A percentile compares a stretch with the other conserved stretches of the same genome.
phyloP scores from a whole-genome alignment of 768 basidiomycete species.

The Filobasidium wieringae region DNA sequence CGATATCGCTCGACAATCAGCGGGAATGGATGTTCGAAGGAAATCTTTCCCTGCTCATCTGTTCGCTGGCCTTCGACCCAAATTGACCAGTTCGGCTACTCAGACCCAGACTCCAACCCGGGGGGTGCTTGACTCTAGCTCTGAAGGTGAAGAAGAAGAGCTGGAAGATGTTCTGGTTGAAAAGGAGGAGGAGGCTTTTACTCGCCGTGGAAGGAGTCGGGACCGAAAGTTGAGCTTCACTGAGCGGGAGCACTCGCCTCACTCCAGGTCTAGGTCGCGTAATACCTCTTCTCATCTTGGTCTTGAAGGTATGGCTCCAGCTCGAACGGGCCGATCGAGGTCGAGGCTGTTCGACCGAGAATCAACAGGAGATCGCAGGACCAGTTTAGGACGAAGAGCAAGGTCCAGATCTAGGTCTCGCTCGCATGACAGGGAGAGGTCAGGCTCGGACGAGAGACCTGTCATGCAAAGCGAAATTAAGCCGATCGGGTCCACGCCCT shows the following conservation, averaged over 20 bases:
- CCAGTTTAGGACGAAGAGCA: not conserved
- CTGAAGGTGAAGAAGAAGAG: conserved; percentile 6
- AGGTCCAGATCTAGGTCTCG: not conserved
- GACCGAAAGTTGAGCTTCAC: conserved; percentile 1
- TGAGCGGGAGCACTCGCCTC: not conserved
- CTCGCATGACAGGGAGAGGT: not conserved
- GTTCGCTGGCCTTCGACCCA: conserved; percentile 2
- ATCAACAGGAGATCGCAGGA: not conserved
- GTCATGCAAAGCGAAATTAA: not conserved
- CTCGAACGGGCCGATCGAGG: not conserved
- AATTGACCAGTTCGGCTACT: not conserved
- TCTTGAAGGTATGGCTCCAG: not conserved
- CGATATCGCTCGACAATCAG: not conserved
- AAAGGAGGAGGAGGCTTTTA: not conserved
- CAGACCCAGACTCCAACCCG: not conserved
- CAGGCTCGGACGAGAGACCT: not conserved
- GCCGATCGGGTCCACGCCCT: not conserved
- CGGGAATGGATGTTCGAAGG: not conserved
- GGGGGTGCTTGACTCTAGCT: not conserved
- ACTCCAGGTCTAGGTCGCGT: not conserved
- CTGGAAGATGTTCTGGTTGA: not conserved
- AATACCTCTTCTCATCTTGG: conserved; percentile 1
- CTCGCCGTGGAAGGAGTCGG: conserved; percentile 6
- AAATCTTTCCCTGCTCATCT: conserved; percentile 11
- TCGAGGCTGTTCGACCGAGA: not conserved